phyloP scores from a whole-genome alignment of 2,329 filamentous ascomycete species.

The Canariomyces notabilis region DNA sequence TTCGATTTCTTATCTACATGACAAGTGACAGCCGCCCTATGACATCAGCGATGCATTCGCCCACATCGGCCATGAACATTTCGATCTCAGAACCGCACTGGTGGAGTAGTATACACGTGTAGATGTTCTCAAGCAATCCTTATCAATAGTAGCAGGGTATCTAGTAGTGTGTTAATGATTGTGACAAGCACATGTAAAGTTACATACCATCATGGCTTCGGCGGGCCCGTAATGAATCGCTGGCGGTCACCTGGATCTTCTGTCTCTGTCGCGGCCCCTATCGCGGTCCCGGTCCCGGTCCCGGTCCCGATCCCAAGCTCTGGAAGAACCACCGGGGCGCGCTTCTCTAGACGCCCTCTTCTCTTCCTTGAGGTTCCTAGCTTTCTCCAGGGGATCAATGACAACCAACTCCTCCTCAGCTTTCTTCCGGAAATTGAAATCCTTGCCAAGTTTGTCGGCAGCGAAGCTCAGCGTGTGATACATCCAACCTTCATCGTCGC shows the following conservation, averaged over 20 bases:
- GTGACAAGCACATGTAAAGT: neutral
- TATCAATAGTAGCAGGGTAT: too few relatives aligned
- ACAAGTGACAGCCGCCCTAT: too few relatives aligned
- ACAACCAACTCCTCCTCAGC: constrained; percentile 88
- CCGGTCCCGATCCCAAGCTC: constrained; percentile 54
- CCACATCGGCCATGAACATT: too few relatives aligned
- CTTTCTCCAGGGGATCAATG: constrained; percentile 85
- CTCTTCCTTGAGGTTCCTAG: constrained; percentile 64
- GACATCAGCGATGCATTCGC: too few relatives aligned
- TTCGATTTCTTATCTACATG: too few relatives aligned
- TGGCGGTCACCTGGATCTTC: constrained; percentile 3
- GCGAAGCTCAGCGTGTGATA: constrained; percentile 78
- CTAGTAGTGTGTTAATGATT: too few relatives aligned
- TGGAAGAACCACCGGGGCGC: constrained; percentile 45
- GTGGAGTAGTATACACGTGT: too few relatives aligned
- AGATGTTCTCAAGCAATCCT: too few relatives aligned
- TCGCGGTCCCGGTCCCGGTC: constrained; percentile 32
- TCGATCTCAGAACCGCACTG: too few relatives aligned
- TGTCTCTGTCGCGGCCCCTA: constrained; percentile 8
- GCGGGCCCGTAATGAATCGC: neutral
- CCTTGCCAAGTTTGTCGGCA: constrained; percentile 86
- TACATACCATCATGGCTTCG: neutral
- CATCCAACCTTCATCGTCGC: constrained; percentile 73
- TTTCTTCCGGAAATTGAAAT: constrained; percentile 83
- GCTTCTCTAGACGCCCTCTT: constrained; percentile 55